A percentile compares a stretch with the other conserved stretches of the same genome.
phyloP scores from a whole-genome alignment of 495 filamentous ascomycete genomes.

The Penicillium soppii region DNA sequence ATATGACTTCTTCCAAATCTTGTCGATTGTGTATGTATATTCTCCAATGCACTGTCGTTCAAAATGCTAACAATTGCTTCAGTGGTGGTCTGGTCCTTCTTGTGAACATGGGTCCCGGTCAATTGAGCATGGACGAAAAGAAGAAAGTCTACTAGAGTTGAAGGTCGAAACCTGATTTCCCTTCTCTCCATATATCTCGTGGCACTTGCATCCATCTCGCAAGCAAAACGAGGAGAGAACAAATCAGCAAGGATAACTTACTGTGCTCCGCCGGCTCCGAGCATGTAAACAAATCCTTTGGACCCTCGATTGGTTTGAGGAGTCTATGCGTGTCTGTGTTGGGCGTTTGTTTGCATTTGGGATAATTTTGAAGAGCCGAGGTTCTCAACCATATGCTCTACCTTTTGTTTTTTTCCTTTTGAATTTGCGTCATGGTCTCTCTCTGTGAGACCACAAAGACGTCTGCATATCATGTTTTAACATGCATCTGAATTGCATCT shows the following conservation, averaged over 20 bases:
- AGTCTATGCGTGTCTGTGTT: slow-evolving; percentile 1
- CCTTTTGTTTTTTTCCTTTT: slow-evolving; percentile 1
- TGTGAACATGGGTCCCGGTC: slow-evolving; percentile 97
- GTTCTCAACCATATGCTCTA: background rate
- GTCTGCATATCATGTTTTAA: slow-evolving; percentile 16
- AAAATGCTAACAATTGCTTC: slow-evolving; percentile 15
- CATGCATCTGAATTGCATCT: slow-evolving; percentile 15
- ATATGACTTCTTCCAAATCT: slow-evolving; percentile 99
- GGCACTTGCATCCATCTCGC: slow-evolving; percentile 3
- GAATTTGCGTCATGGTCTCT: slow-evolving; percentile 6
- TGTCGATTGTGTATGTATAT: slow-evolving; percentile 85
- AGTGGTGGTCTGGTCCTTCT: slow-evolving; percentile 89
- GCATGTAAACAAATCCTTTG: background rate
- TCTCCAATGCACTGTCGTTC: background rate
- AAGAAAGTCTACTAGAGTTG: slow-evolving; percentile 93
- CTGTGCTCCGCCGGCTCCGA: slow-evolving; percentile 2
- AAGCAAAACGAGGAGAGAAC: slow-evolving; percentile 4
- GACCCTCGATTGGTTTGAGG: background rate
- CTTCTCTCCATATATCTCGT: slow-evolving; percentile 16
- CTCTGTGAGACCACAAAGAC: slow-evolving; percentile 12
- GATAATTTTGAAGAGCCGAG: slow-evolving; percentile 4
- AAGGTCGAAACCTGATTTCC: background rate
- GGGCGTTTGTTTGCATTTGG: slow-evolving; percentile 8
- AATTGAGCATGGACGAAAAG: slow-evolving; percentile 99
- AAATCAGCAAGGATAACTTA: background rate